Base-by-base conservation (phyloP, 2,329 filamentous ascomycete species). In the Apiospora marii region DNA sequence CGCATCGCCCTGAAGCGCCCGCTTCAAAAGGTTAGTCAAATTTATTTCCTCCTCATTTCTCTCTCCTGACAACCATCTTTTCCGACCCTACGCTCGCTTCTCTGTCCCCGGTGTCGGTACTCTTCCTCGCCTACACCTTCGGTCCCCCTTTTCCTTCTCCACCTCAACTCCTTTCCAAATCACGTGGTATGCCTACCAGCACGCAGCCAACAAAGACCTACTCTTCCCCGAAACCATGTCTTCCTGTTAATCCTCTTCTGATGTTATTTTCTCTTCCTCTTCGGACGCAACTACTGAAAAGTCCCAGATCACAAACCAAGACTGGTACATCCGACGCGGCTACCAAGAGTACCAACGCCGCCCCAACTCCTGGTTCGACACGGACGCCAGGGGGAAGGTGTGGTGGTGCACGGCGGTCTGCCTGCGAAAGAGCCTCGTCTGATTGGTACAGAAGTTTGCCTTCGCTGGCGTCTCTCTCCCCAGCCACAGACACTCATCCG, bases 301-400 rank as follows among this genome's bases (percentile, higher is more conserved):
- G 27, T 16, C 3, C 30, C 6, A 78, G 77, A 24, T 77, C 7
- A 76, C 77, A 1, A 74, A 74, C 34, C 74, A 79, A 46, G 78
- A 78, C 51, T 79, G 78, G 78, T 79, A 79, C 53, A 43, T 70
- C 24, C 72, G 74, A 24, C 73, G 76, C n/a, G 78, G 77, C 8
- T 79, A 79, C 67, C 70, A 58, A 4, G 7, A 76, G 2, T 79
- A 79, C 49, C n/a, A 1, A 1, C 19, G 48, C 8, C 74, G 75
- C 44, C 48, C 73, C 27, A 46, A 71, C 41, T 72, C 74, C 2
- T 79, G 75, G 75, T 51, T 72, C 69, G 76, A 78, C 14, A 68
- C 72, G 1, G 77, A 79, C 44, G 72, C 76, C 1, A 75, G 73
- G 2, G 77, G 77, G 3, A 77, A 76, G 37, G 61, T 69, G 30